These are phyloP conservation scores for Sophora flavescens DNA, from an alignment of 306 rosid genomes.

Conservation along the genomic window DNA sequence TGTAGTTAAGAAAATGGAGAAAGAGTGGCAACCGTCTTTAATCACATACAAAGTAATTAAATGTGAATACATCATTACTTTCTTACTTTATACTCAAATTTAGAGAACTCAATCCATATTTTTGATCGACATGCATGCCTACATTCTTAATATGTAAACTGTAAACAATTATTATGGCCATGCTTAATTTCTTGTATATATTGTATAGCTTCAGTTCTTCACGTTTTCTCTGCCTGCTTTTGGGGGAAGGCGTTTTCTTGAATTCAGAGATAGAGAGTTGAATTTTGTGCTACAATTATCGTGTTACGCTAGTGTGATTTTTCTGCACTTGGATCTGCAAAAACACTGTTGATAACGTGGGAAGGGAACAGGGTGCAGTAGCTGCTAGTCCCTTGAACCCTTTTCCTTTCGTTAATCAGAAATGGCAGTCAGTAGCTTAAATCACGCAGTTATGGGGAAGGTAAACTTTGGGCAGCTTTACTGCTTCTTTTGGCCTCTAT, in stretches of 20 bases:
- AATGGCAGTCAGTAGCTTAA: conserved; percentile 46
- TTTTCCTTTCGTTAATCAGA: conserved; percentile 39
- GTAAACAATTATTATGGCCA: no score
- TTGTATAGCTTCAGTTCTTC: background rate
- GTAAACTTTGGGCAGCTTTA: conserved; percentile 58
- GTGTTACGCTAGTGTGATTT: background rate
- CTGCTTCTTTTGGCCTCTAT: conserved; percentile 56
- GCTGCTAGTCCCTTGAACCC: conserved; percentile 25
- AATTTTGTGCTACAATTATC: conserved; percentile 45
- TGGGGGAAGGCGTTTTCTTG: background rate
- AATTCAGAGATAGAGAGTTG: conserved; percentile 31
- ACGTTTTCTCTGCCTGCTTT: background rate
- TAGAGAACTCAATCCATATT: no score
- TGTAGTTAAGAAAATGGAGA: no score
- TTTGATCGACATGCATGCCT: background rate
- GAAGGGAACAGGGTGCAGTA: conserved; percentile 39
- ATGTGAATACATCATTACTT: no score
- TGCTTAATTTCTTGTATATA: background rate
- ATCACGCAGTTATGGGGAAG: conserved; percentile 62
- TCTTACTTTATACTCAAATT: no score
- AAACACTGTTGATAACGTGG: conserved; percentile 48
- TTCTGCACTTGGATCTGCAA: conserved; percentile 30
- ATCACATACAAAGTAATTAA: no score
- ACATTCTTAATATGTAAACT: background rate
- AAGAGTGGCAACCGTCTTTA: no score